Percentiles rank a stretch among this genome's conserved stretches.
These are phyloP conservation scores for Aspergillus sp. DNA, from an alignment of 2,329 filamentous ascomycete species.

Conservation along the genomic window DNA sequence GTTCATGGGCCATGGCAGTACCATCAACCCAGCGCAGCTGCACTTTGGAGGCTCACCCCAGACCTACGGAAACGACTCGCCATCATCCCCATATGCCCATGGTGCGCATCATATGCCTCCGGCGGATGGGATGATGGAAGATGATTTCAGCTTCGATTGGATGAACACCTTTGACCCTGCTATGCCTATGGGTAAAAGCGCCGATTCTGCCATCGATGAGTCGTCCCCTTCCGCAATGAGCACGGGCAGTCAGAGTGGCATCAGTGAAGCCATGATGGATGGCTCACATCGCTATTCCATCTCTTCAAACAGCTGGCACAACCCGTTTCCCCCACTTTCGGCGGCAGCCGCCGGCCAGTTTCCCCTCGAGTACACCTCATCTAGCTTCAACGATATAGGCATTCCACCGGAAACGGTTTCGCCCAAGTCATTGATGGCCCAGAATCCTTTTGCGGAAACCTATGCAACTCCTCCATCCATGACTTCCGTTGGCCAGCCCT, in stretches of 20 bases:
- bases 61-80: slow-evolving; percentile 43
- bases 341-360: slow-evolving; percentile 68
- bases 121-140: slow-evolving; percentile 59
- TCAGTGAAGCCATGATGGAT: slow-evolving; percentile 86
- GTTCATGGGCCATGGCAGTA: slow-evolving; percentile 66
- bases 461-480: slow-evolving; percentile 78
- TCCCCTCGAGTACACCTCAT: slow-evolving; percentile 71
- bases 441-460: slow-evolving; percentile 68
- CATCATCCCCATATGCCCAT: slow-evolving; percentile 45
- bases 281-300: slow-evolving; percentile 65
- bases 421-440: slow-evolving; percentile 71
- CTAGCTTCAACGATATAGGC: slow-evolving; percentile 75
- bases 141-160: slow-evolving; percentile 84
- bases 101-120: slow-evolving; percentile 56
- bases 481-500: slow-evolving; percentile 70
- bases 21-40: slow-evolving; percentile 67
- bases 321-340: slow-evolving; percentile 68
- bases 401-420: slow-evolving; percentile 72
- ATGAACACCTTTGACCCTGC: slow-evolving; percentile 77
- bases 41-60: slow-evolving; percentile 82
- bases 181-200: slow-evolving; percentile 67
- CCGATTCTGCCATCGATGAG: slow-evolving; percentile 82
- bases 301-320: slow-evolving; percentile 65
- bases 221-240: slow-evolving; percentile 96
- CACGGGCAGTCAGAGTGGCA: slow-evolving; percentile 79